phyloP scores from a whole-genome alignment of 208 protist species.

The Trypanosoma platydactyli region DNA sequence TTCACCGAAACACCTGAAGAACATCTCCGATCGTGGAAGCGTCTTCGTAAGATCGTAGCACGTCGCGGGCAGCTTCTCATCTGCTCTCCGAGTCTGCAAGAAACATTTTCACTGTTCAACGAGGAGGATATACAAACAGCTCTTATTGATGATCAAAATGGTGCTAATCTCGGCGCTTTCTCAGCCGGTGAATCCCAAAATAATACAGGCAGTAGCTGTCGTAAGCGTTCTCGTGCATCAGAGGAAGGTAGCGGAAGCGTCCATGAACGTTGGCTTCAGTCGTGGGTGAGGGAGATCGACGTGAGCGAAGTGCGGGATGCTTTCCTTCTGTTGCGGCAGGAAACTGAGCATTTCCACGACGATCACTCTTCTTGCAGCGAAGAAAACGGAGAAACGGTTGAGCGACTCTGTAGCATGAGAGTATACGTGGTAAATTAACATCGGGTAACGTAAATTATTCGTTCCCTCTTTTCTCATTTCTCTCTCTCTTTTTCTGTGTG shows the following conservation, averaged over 20 bases:
- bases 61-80: slow-evolving; percentile 59
- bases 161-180: too few relatives aligned
- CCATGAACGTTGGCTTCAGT: slow-evolving; percentile 3
- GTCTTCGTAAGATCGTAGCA: slow-evolving; percentile 48
- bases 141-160: not conserved
- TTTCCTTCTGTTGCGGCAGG: not conserved
- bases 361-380: slow-evolving; percentile 2
- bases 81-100: slow-evolving; percentile 56
- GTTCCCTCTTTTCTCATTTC: not conserved
- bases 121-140: slow-evolving; percentile 21
- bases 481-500: not conserved
- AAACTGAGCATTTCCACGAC: not conserved
- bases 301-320: slow-evolving; percentile 15
- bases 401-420: slow-evolving; percentile 15
- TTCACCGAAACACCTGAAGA: slow-evolving; percentile 46
- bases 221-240: slow-evolving; percentile 2
- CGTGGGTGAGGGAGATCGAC: slow-evolving; percentile 29
- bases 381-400: slow-evolving; percentile 8
- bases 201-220: not conserved
- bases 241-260: not conserved
- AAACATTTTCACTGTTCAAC: slow-evolving; percentile 42
- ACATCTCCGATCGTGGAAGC: slow-evolving; percentile 66
- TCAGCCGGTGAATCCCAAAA: not conserved
- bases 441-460: not conserved
- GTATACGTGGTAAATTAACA: slow-evolving; percentile 26